Conservation (phyloP, 1,139 yeast species). For the Zygoascus sp. region DNA sequence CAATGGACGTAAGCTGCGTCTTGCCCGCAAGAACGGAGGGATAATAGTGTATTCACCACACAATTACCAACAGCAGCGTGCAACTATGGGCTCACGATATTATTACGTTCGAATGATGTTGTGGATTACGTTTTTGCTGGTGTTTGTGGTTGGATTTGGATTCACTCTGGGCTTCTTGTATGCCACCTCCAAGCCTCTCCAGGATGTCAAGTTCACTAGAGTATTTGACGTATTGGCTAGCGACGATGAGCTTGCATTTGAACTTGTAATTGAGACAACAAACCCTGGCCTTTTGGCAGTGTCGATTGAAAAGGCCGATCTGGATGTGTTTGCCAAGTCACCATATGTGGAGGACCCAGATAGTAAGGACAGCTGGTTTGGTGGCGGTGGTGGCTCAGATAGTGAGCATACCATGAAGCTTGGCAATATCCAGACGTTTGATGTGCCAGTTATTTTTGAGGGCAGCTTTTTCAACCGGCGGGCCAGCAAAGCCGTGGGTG, state of each 20-base stretch:
- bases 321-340: constrained; percentile 86
- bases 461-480: constrained; percentile 75
- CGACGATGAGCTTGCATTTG: constrained; percentile 80
- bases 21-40: constrained; percentile 24
- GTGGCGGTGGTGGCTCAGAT: constrained; percentile 18
- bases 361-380: constrained; percentile 12
- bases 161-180: constrained; percentile 77
- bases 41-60: constrained; percentile 32
- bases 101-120: constrained; percentile 29
- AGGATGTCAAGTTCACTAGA: constrained; percentile 54
- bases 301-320: constrained; percentile 58
- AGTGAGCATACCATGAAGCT: constrained; percentile 58
- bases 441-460: constrained; percentile 66
- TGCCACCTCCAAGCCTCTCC: constrained; percentile 83
- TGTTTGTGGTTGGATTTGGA: constrained; percentile 45
- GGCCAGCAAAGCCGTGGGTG: constrained; percentile 54
- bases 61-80: constrained; percentile 30
- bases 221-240: constrained; percentile 73
- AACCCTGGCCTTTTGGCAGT: constrained; percentile 83
- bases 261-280: constrained; percentile 68
- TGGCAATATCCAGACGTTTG: constrained; percentile 64
- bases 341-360: constrained; percentile 41
- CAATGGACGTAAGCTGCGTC: constrained; percentile 18
- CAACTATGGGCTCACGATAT: constrained; percentile 20
- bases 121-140: constrained; percentile 29